Evolutionary conservation across 805 yeast species (phyloP).

Genomic region (Ogataea trehalophila): DNA sequence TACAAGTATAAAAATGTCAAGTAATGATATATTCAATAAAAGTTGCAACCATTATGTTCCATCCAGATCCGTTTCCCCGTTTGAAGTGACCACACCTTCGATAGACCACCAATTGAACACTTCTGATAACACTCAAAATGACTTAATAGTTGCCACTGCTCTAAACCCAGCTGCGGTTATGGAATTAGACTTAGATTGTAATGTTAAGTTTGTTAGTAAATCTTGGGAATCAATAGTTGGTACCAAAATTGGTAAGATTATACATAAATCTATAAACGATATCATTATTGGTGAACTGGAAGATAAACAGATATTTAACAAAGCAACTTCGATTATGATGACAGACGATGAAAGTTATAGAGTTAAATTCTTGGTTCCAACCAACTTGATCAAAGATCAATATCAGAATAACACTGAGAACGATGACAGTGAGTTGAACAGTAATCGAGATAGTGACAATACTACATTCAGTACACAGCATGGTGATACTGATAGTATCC

Average conservation of each 20-base stretch:
- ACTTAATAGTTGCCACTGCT: constrained; percentile 58
- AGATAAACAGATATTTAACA: constrained; percentile 63
- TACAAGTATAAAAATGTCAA: too few species aligned
- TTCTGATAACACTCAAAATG: constrained; percentile 24
- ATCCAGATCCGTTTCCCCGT: constrained; percentile 19
- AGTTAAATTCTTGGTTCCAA: constrained; percentile 59
- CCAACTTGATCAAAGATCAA: constrained; percentile 16
- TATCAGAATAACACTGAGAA: constrained; percentile 2
- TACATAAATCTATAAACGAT: constrained; percentile 52
- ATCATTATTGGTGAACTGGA: constrained; percentile 61
- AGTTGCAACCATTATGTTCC: constrained; percentile 1
- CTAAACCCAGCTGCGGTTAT: constrained; percentile 71
- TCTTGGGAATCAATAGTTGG: constrained; percentile 82
- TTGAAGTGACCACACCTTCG: constrained; percentile 10
- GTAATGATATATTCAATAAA: too few species aligned
- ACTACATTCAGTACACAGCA: too few species aligned
- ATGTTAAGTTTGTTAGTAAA: constrained; percentile 65
- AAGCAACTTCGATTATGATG: constrained; percentile 68
- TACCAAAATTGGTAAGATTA: constrained; percentile 49
- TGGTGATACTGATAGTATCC: too few species aligned
- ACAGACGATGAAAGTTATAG: constrained; percentile 72
- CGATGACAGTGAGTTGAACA: constrained; percentile 12
- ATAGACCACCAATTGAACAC: constrained; percentile 9
- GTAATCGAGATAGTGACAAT: background rate
- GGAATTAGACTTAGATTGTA: constrained; percentile 79